Base-by-base conservation (phyloP, 768 basidiomycete genomes). In the Candolleomyces efflorescens region DNA sequence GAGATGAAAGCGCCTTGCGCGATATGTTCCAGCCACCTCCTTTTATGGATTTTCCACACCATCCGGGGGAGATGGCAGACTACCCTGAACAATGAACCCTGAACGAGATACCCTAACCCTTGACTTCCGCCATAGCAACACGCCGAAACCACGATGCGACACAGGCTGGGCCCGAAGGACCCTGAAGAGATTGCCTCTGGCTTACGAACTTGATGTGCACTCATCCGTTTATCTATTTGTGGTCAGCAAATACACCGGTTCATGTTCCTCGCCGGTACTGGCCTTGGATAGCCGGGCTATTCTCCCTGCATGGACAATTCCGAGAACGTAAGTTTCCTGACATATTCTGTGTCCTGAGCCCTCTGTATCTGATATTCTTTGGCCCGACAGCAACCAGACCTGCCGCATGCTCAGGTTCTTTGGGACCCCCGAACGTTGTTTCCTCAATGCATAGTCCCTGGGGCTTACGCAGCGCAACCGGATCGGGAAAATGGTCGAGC, bases 41-140 rank as follows among this genome's bases (percentile, higher is more conserved):
- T 32, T 23, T 53, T 53, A 38, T 13, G 51, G 49, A 20, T 38
- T 20, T 24, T 36, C 39, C 38, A n/a, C 27, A 53, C 36, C 38
- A 15, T 17, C 36, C 51, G 51, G 51, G 20, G 38, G 12, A 12
- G 7, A 32, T 39, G n/a, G 36, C n/a, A 5, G 27, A 6, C 18
- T 3, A 32, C 51, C 32, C 26, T 47, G 20, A 32, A 11, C 32
- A 32, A 32, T 18, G 22, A 11, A 23, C 24, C 46, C 46, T 13
- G 4, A 20, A 47, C 23, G 46, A 24, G 46, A 7, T n/a, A 50
- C 18, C 20, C 22, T 27, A 20, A 36, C 20, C 37, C 32, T 23
- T 53, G 51, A 5, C 36, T 20, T 53, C 51, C 51, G 17, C 51
- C 51, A 38, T 53, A 36, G 51, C 51, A 53, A 51, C 51, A 53